Base-by-base conservation (phyloP, 768 basidiomycete species). In the Obba rivulosa region DNA sequence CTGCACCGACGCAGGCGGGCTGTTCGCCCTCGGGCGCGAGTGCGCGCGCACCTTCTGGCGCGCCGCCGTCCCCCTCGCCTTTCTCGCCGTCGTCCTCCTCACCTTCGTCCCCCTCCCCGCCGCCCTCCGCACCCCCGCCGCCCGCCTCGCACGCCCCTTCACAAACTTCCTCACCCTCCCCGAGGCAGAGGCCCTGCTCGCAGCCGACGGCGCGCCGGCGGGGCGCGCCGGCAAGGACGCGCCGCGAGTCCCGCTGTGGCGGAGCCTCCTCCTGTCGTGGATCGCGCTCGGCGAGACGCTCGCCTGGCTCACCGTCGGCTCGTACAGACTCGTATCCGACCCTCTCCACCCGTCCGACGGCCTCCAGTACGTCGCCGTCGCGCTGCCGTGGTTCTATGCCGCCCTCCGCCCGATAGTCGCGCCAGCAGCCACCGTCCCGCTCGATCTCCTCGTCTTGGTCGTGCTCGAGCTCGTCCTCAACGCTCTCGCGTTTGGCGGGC, bases 351-450 rank as follows among this genome's bases (percentile, higher is more conserved):
- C 53, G 1, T 74, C 73, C 69, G 53, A 46, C 13, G 70, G 65
- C 16, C 49, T 73, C 2, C 68, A 68, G 7, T 66, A 73, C 0
- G 66, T 84, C 41, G 58, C 84, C 24, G 57, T 78, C 21, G 78
- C 80, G 0, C 52, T 66, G 0, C 68, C 79, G 3, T 91, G 89
- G 89, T 61, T 85, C 34, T 89, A 87, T 55, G 79, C 83, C 1
- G 62, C 78, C 17, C 55, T 73, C 18, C 78, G 80, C 40, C 79
- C 83, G 1, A 66, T 83, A 13, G 57, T 73, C 23, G 68, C 68
- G 34, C 79, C 82, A 0, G 67, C 70, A 4, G 64, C 76, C 0
- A 90, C 85, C 0, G 72, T 76, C 2, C 84, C 83, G 16, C 75
- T 66, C 53, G 86, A 85, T 56, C 64, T 90, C 16, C 78, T 90